Evolutionary conservation across 768 basidiomycete genomes (phyloP).

Genomic region (Brasilioporus rufonigricans): DNA sequence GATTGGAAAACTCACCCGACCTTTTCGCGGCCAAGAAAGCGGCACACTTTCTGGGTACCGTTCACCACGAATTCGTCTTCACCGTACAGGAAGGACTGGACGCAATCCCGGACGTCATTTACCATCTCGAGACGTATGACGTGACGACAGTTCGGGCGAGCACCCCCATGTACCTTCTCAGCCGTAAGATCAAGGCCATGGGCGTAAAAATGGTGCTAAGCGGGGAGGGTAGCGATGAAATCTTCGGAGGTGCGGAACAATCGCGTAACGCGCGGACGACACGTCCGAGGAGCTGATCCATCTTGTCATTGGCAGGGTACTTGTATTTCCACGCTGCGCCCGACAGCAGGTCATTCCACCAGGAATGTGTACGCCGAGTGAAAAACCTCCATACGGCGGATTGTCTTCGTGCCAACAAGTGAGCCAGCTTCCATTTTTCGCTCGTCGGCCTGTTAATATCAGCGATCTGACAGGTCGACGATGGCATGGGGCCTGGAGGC

Average conservation of each 20-base stretch:
- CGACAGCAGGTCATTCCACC: slow-evolving; percentile 83
- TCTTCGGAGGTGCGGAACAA: slow-evolving; percentile 74
- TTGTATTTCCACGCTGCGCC: slow-evolving; percentile 99
- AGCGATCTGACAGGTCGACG: slow-evolving; percentile 64
- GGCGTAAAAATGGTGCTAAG: slow-evolving; percentile 99
- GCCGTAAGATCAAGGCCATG: slow-evolving; percentile 98
- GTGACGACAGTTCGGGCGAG: slow-evolving; percentile 97
- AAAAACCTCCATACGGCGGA: slow-evolving; percentile 98
- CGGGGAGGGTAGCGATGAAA: slow-evolving; percentile 97
- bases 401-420: slow-evolving; percentile 98
- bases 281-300: slow-evolving; percentile 5
- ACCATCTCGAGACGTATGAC: slow-evolving; percentile 98
- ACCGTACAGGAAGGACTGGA: slow-evolving; percentile 98
- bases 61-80: slow-evolving; percentile 97
- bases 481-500: slow-evolving; percentile 99
- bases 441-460: background rate
- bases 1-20: slow-evolving; percentile 93
- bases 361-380: slow-evolving; percentile 91
- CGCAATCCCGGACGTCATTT: slow-evolving; percentile 95
- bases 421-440: slow-evolving; percentile 19
- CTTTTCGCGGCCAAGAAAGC: slow-evolving; percentile 91
- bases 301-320: slow-evolving; percentile 60
- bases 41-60: slow-evolving; percentile 89
- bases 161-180: slow-evolving; percentile 98
- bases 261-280: background rate